Evolutionary conservation across 495 filamentous ascomycete species (phyloP), one percentile per base, ranked within the genome.

Genomic region (Umbilicaria muhlenbergii): DNA sequence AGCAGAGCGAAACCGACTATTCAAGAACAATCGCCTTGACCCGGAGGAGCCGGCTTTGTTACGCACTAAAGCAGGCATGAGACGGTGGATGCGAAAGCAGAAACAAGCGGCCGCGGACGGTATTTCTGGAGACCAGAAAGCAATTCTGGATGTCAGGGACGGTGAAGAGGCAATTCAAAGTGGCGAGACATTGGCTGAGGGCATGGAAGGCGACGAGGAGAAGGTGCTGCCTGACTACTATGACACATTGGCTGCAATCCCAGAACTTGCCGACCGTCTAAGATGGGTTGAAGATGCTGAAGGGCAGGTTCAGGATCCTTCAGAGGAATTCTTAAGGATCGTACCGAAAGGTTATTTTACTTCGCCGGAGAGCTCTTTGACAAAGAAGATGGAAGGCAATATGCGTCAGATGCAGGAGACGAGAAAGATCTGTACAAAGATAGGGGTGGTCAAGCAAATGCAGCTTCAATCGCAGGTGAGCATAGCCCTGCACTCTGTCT

Each of bases 361-460:
- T 3, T 71, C 88, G n/a, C 81, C 86, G 4, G 70, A 81, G 24
- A 86, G 87, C 56, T 68, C 63, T 38, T 57, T 99, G 19, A 74
- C 81, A n/a, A 69, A 69, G 41, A 88, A 78, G 57, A 74, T 99
- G 54, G 83, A 93, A 47, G 77, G 77, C 41, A 99, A 99, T 52
- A 81, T 96, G 67, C 74, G 75, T 34, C 87, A 95, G 55, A 86
- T 96, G 79, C 91, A 99, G 59, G 89, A 95, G 46, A 96, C 91
- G 0, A 71, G 92, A 51, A 96, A 95, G 58, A 73, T 99, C 11
- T 92, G 84, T 57, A 87, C 86, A 3, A 96, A 96, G 60, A 88
- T 96, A 55, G 78, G 84, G 24, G 81, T 99, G 46, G 87, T 99
- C 57, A 99, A 96, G 69, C 91, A 99, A 66, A 99, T 99, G 91